Conservation (phyloP, 179 eudicot genomes). For the Drosera spatulata region DNA sequence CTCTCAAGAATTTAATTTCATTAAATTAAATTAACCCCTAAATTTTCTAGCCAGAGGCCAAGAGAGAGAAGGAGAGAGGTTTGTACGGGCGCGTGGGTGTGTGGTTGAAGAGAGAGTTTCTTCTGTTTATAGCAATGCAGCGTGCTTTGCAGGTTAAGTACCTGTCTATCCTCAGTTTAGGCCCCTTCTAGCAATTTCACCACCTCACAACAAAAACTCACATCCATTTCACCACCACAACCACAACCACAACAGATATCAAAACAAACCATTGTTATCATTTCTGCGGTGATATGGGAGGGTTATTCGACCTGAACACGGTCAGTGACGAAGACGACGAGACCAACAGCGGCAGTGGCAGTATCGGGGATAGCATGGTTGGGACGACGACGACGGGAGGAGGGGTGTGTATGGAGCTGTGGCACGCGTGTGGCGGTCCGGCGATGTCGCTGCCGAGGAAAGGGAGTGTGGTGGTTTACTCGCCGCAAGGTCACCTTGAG, state of each 20-base stretch:
- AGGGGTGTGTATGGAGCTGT: conserved; percentile 12
- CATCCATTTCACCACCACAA: background rate
- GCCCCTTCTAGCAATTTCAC: conserved; percentile 27
- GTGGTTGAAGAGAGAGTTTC: background rate
- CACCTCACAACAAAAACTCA: background rate
- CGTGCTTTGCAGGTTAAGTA: conserved; percentile 33
- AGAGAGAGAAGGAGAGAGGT: background rate
- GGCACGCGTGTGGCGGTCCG: conserved; percentile 99
- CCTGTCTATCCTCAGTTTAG: conserved; percentile 39
- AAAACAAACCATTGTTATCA: conserved; percentile 5
- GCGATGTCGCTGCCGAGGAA: conserved; percentile 63
- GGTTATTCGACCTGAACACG: conserved; percentile 64
- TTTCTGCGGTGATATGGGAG: background rate
- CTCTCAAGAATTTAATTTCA: background rate
- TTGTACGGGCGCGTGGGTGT: conserved; percentile 5
- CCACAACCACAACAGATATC: conserved; percentile 1
- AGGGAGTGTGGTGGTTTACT: conserved; percentile 9
- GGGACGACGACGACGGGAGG: conserved; percentile 30
- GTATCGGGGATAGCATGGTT: background rate
- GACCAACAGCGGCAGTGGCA: background rate
- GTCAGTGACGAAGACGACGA: conserved; percentile 39
- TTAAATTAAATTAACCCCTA: background rate
- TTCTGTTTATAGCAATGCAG: conserved; percentile 28
- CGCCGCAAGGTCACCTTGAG: conserved; percentile 88
- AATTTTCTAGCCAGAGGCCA: background rate